Percentiles rank a stretch among this genome's conserved stretches.
Evolutionary conservation across 345 rosid species (phyloP).

Genomic region (Hypericum androsaemum): DNA sequence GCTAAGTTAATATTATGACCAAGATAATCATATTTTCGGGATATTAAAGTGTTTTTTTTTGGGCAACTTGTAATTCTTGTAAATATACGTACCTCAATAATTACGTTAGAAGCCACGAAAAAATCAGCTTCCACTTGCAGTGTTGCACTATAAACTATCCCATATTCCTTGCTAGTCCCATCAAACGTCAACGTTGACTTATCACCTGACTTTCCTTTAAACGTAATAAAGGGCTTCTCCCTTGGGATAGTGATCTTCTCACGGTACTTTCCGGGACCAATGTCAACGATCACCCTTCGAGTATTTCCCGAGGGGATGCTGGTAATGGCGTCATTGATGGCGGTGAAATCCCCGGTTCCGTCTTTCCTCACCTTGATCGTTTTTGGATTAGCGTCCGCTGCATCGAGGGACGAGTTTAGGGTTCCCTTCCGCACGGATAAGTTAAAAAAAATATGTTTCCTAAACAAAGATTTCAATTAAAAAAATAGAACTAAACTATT

Average conservation of each 20-base stretch:
- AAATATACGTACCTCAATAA: constrained; percentile 30
- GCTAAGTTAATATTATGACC: no score
- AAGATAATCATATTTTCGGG: no score
- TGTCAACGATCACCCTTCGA: constrained; percentile 39
- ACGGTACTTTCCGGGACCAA: constrained; percentile 37
- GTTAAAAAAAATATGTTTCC: no score
- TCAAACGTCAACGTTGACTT: constrained; percentile 29
- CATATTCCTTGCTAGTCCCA: constrained; percentile 41
- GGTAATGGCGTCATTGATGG: constrained; percentile 38
- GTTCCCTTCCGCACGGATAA: constrained; percentile 21
- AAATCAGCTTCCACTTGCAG: constrained; percentile 43
- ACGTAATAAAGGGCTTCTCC: no score
- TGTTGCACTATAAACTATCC: constrained; percentile 61
- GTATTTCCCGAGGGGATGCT: constrained; percentile 35
- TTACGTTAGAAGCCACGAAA: constrained; percentile 49
- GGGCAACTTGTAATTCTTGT: no score
- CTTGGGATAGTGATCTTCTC: constrained; percentile 45
- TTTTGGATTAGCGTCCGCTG: constrained; percentile 30
- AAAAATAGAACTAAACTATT: no score
- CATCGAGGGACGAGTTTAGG: constrained; percentile 33
- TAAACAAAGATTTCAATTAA: no score
- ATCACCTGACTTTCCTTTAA: no score
- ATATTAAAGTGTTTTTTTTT: no score
- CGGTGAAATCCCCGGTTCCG: constrained; percentile 43
- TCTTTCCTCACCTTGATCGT: constrained; percentile 32